Percentiles rank a stretch among this genome's conserved stretches.
Conservation (phyloP, 192 early-diverging fungal genomes). For the Haplosporangium gracile region DNA sequence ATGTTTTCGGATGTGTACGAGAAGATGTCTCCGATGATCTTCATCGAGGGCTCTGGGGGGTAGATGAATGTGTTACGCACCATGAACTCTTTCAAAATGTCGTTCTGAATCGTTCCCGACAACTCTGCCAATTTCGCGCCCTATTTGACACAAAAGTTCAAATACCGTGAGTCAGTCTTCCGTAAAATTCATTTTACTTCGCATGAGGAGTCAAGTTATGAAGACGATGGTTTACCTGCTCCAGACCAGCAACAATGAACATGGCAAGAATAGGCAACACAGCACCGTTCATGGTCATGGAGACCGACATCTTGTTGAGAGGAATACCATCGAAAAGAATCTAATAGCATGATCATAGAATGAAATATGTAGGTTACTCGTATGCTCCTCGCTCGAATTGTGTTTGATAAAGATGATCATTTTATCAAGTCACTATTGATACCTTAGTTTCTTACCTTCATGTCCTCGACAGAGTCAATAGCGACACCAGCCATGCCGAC, state of each 20-base stretch:
- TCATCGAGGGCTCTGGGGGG: slow-evolving; percentile 92
- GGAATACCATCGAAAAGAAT: slow-evolving; percentile 91
- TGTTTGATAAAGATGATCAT: too few relatives aligned
- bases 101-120: slow-evolving; percentile 92
- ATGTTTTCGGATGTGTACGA: slow-evolving; percentile 88
- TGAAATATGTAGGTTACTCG: background rate
- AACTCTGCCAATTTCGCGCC: slow-evolving; percentile 85
- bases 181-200: too few relatives aligned
- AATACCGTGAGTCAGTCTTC: background rate
- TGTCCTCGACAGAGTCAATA: slow-evolving; percentile 93
- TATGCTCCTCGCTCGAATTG: background rate
- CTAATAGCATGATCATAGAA: slow-evolving; percentile 14
- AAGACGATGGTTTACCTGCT: slow-evolving; percentile 66
- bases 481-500: slow-evolving; percentile 96
- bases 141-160: background rate
- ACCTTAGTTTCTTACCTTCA: slow-evolving; percentile 66
- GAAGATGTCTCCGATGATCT: slow-evolving; percentile 92
- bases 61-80: slow-evolving; percentile 96
- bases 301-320: slow-evolving; percentile 91
- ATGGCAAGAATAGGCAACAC: slow-evolving; percentile 91
- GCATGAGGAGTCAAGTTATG: background rate
- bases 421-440: too few relatives aligned
- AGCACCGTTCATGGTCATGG: slow-evolving; percentile 97
- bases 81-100: slow-evolving; percentile 96
- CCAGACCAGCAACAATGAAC: slow-evolving; percentile 90